Base-by-base conservation (phyloP, 768 basidiomycete species). In the Pisolithus tinctorius region DNA sequence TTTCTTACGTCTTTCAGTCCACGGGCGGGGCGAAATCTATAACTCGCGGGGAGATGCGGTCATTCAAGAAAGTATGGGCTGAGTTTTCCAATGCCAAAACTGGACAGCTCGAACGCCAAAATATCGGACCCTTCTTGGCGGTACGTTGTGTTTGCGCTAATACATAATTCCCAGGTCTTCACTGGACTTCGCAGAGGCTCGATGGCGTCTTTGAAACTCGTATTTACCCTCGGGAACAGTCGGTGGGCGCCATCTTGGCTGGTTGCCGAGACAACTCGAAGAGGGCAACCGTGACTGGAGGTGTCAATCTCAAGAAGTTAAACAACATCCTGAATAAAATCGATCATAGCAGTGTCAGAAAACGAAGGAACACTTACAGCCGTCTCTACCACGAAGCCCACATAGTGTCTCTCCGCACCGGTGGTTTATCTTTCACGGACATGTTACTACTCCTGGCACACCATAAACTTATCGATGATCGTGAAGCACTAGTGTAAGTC, bases 11-110 rank as follows among this genome's bases (percentile, higher is more conserved):
- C 7, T 95, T 93, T 71, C 91, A 94, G 69, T 78, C 85, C 30
- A 84, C 88, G 9, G 83, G 86, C 4, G 84, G 84, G n/a, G 81
- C 86, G 16, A 88, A 81, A 55, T 81, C 84, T 0, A 83, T 98
- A 47, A 88, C 85, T 17, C 78, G 95, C 46, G 88, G 92, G 57
- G 86, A 96, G 63, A 95, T 97, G 83, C 83, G 95, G 31, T 74
- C 83, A 1, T 97, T 93, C 79, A 98, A 98, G 74, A 90, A 92
- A 62, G 78, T 88, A 2, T 98, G 95, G 95, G 84, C 86, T 2
- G 80, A 85, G 63, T 90, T 84, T 62, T 84, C 93, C 23, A 81
- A 86, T 52, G 74, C 80, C 8, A 81, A 84, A 50, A 92, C 86
- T 0, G 90, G 92, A 1, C 83, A 85, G 61, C 73, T 98, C 38